Conservation (phyloP, 306 rosid species). For the Sechiopsis laciniata region DNA sequence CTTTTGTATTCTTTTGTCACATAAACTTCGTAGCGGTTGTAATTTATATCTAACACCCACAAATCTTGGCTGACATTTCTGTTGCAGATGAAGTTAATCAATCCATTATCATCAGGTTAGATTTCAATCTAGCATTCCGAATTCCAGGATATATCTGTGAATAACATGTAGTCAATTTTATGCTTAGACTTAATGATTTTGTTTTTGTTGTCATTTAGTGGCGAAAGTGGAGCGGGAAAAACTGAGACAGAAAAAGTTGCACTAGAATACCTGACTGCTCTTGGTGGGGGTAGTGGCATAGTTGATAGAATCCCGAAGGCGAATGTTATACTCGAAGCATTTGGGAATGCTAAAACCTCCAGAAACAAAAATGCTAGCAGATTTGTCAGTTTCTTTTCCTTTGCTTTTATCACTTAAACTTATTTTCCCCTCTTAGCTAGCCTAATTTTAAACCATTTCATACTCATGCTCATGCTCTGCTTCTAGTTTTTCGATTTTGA, state of each 20-base stretch:
- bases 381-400: constrained; percentile 66
- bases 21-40: neutral
- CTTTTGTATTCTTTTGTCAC: neutral
- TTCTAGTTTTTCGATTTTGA: too few relatives aligned
- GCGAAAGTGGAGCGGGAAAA: constrained; percentile 98
- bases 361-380: constrained; percentile 84
- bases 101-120: constrained; percentile 90
- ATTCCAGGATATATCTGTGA: constrained; percentile 4
- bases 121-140: neutral
- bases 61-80: constrained; percentile 28
- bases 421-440: neutral
- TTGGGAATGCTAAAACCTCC: constrained; percentile 91
- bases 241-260: constrained; percentile 89
- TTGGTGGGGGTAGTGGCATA: constrained; percentile 66
- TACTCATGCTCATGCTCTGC: too few relatives aligned
- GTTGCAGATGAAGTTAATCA: constrained; percentile 81
- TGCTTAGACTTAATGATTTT: neutral
- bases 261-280: constrained; percentile 73
- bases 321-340: constrained; percentile 74
- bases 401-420: constrained; percentile 18
- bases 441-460: too few relatives aligned
- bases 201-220: constrained; percentile 44
- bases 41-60: constrained; percentile 25
- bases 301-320: constrained; percentile 62
- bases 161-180: neutral